A percentile compares a stretch with the other conserved stretches of the same genome.
These are phyloP conservation scores for Davidsoniella neocaledoniae DNA, from an alignment of 2,329 filamentous ascomycete genomes.

Conservation along the genomic window DNA sequence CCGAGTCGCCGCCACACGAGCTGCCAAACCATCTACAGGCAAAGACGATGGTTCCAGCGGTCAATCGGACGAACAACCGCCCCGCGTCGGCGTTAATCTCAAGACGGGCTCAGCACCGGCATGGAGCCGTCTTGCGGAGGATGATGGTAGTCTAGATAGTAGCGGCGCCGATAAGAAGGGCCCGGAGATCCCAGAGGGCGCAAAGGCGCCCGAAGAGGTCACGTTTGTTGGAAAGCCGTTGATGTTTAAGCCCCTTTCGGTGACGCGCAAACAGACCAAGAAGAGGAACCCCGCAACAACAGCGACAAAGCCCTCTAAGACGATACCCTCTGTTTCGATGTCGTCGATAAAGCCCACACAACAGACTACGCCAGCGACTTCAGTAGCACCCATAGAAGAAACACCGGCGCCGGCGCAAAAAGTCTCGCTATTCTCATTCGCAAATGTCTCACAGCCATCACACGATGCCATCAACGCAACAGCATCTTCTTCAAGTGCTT, in stretches of 20 bases:
- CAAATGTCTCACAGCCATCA: conserved; percentile 15
- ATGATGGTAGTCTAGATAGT: conserved; percentile 15
- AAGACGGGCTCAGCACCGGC: conserved; percentile 74
- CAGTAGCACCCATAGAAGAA: not conserved
- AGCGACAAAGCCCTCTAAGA: not conserved
- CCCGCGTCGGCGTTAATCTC: conserved; percentile 37
- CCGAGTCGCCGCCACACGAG: conserved; percentile 20
- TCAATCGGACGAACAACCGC: conserved; percentile 1
- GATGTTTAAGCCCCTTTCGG: conserved; percentile 80
- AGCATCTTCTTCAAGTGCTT: conserved; percentile 16
- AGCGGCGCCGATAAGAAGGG: conserved; percentile 16
- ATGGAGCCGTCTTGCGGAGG: conserved; percentile 45
- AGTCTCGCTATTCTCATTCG: conserved; percentile 53
- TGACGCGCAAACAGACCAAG: conserved; percentile 57
- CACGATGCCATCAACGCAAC: conserved; percentile 15
- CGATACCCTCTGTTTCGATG: too few species aligned
- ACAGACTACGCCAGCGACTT: not conserved
- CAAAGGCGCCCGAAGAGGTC: conserved; percentile 44
- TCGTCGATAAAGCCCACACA: not conserved
- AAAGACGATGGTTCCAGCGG: conserved; percentile 14
- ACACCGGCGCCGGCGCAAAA: conserved; percentile 22
- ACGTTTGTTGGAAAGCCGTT: conserved; percentile 62
- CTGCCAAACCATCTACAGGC: not conserved
- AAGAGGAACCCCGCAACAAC: conserved; percentile 35
- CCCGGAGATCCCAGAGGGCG: conserved; percentile 36